These are phyloP conservation scores for Pinus tabuliformis DNA, from an alignment of 75 land plant species.

Conservation along the genomic window DNA sequence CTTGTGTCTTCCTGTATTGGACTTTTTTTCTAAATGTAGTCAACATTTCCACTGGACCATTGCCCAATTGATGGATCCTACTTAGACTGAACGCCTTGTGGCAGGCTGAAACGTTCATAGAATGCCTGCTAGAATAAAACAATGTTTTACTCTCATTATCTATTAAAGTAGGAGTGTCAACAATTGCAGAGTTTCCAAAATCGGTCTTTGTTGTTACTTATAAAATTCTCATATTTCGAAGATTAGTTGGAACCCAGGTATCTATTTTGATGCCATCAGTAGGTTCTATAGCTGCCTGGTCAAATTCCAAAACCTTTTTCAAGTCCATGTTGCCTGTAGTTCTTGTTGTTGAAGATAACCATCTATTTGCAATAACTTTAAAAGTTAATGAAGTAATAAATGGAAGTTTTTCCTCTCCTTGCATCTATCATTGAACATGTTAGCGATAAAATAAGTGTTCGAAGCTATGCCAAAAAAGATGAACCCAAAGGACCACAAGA, in stretches of 20 bases:
- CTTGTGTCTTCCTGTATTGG: too few relatives aligned
- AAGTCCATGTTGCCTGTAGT: constrained; percentile 27
- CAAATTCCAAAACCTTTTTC: constrained; percentile 71
- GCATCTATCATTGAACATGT: background rate
- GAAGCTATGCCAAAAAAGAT: too few relatives aligned
- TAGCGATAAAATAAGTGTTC: background rate
- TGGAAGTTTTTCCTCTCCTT: constrained; percentile 42
- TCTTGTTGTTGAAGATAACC: constrained; percentile 9
- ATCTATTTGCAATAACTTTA: background rate
- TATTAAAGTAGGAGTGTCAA: background rate
- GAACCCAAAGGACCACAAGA: background rate
- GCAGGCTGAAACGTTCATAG: too few relatives aligned
- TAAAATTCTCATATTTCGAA: constrained; percentile 48
- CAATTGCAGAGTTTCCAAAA: constrained; percentile 8
- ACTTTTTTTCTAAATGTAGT: too few relatives aligned
- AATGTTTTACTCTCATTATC: too few relatives aligned
- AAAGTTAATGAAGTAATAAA: constrained; percentile 25
- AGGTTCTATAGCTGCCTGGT: constrained; percentile 62
- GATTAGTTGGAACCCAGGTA: constrained; percentile 73
- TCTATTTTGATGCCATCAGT: constrained; percentile 76
- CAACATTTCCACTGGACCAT: too few relatives aligned
- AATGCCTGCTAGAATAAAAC: too few relatives aligned
- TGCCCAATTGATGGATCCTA: too few relatives aligned
- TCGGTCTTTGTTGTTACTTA: constrained; percentile 30
- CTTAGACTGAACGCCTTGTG: too few relatives aligned